A percentile compares a stretch with the other conserved stretches of the same genome.
Evolutionary conservation across 2,329 filamentous ascomycete genomes (phyloP).

Genomic region (Nothopassalora personata): DNA sequence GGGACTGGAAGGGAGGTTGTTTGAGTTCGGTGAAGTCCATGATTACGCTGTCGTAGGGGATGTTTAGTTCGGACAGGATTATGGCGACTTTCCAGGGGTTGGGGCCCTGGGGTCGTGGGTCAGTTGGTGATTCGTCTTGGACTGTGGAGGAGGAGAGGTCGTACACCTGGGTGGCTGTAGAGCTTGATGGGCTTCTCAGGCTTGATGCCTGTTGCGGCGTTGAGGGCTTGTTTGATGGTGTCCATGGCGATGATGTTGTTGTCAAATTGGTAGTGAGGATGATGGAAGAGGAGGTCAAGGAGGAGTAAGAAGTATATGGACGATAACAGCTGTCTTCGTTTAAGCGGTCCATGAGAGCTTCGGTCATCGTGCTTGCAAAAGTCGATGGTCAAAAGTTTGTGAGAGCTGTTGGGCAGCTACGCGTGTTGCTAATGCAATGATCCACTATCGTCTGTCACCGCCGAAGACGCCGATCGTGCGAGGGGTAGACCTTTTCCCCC

Average conservation of each 20-base stretch:
- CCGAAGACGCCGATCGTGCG: background rate
- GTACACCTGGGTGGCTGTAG: slow-evolving; percentile 23
- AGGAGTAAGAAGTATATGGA: background rate
- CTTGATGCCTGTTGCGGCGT: background rate
- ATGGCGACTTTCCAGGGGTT: slow-evolving; percentile 43
- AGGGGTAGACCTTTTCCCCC: background rate
- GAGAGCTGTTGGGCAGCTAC: background rate
- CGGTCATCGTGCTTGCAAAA: background rate
- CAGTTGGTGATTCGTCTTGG: background rate
- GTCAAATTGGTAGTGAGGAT: background rate
- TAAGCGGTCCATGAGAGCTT: background rate
- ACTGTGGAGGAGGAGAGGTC: background rate
- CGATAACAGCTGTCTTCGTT: background rate
- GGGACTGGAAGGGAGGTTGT: slow-evolving; percentile 31
- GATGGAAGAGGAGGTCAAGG: background rate
- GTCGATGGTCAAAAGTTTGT: background rate
- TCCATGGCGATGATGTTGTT: background rate
- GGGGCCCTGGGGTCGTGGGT: slow-evolving; percentile 23
- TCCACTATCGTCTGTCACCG: no score
- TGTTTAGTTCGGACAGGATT: slow-evolving; percentile 39
- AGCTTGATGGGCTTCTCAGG: slow-evolving; percentile 22
- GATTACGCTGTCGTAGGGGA: slow-evolving; percentile 37
- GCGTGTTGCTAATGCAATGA: no score
- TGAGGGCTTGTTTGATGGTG: slow-evolving; percentile 1
- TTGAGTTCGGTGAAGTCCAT: slow-evolving; percentile 40